These are phyloP conservation scores for Citrus glauca DNA, from an alignment of 345 rosid genomes.

Conservation along the genomic window DNA sequence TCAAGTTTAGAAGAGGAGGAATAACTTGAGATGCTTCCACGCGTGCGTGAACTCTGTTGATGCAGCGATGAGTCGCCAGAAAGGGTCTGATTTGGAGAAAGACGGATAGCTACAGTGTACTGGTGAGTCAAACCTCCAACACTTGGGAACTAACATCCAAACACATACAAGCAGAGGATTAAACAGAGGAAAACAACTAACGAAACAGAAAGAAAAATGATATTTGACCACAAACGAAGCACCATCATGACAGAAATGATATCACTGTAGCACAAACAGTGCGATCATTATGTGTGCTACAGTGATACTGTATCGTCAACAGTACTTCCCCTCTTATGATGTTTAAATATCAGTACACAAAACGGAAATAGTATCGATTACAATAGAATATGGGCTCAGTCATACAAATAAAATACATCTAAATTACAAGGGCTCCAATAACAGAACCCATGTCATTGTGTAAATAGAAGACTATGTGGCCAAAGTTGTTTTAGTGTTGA, in stretches of 20 bases:
- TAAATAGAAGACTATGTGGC: background rate
- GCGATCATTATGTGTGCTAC: too few relatives aligned
- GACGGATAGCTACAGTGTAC: conserved; percentile 56
- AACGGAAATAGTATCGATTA: background rate
- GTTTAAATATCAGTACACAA: too few relatives aligned
- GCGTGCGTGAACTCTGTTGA: conserved; percentile 87
- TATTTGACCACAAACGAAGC: too few relatives aligned
- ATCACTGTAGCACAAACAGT: too few relatives aligned
- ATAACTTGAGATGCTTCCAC: conserved; percentile 56
- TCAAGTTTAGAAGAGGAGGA: conserved; percentile 46
- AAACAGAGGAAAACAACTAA: conserved; percentile 10
- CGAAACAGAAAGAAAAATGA: background rate
- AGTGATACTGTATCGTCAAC: too few relatives aligned
- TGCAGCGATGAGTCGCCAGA: conserved; percentile 43
- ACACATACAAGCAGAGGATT: conserved; percentile 13
- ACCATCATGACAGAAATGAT: too few relatives aligned
- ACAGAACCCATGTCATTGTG: background rate
- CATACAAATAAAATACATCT: background rate
- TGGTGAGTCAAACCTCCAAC: conserved; percentile 56
- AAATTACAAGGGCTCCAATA: background rate
- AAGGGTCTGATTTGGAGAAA: conserved; percentile 44
- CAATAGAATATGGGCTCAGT: background rate
- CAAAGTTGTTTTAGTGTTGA: background rate
- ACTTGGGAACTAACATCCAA: conserved; percentile 61
- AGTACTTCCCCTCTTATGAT: too few relatives aligned